Conservation (phyloP, 2,329 filamentous ascomycete species). For the Fusarium pseudoanthophilum region DNA sequence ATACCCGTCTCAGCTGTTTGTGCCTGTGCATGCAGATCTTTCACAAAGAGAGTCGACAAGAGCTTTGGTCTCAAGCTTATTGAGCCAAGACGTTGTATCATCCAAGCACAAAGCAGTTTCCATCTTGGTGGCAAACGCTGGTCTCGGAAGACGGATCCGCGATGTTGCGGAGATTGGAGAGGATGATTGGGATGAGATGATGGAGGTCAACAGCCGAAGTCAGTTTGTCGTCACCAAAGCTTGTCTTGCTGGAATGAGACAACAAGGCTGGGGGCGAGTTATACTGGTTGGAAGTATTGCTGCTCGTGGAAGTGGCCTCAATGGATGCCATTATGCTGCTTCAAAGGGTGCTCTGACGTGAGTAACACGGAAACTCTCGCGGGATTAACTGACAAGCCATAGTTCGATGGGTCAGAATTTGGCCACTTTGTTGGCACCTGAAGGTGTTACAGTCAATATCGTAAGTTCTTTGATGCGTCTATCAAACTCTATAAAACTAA, state of each 20-base stretch:
- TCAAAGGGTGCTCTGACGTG: slow-evolving; percentile 48
- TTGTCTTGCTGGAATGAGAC: slow-evolving; percentile 47
- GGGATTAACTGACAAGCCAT: neutral
- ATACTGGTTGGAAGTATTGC: slow-evolving; percentile 50
- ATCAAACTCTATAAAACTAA: neutral
- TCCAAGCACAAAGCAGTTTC: slow-evolving; percentile 45
- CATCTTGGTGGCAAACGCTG: slow-evolving; percentile 49
- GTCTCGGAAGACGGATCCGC: slow-evolving; percentile 48
- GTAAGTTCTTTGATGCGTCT: slow-evolving; percentile 23
- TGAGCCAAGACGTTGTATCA: neutral
- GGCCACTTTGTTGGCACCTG: slow-evolving; percentile 46
- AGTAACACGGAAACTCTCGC: neutral
- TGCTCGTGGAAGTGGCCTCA: slow-evolving; percentile 48
- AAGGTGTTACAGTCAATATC: slow-evolving; percentile 51
- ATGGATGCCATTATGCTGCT: slow-evolving; percentile 51
- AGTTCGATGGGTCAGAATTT: slow-evolving; percentile 52
- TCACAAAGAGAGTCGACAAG: slow-evolving; percentile 24
- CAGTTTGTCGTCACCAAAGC: slow-evolving; percentile 50
- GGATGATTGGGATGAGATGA: slow-evolving; percentile 51
- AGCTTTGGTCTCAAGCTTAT: neutral
- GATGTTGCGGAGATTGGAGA: slow-evolving; percentile 49
- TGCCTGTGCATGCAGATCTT: slow-evolving; percentile 12
- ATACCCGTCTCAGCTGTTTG: slow-evolving; percentile 1
- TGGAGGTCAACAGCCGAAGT: slow-evolving; percentile 49
- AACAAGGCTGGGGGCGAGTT: slow-evolving; percentile 48